A percentile compares a stretch with the other conserved stretches of the same genome.
Evolutionary conservation across 306 rosid species (phyloP).

Genomic region (Herpetospermum pedunculosum): DNA sequence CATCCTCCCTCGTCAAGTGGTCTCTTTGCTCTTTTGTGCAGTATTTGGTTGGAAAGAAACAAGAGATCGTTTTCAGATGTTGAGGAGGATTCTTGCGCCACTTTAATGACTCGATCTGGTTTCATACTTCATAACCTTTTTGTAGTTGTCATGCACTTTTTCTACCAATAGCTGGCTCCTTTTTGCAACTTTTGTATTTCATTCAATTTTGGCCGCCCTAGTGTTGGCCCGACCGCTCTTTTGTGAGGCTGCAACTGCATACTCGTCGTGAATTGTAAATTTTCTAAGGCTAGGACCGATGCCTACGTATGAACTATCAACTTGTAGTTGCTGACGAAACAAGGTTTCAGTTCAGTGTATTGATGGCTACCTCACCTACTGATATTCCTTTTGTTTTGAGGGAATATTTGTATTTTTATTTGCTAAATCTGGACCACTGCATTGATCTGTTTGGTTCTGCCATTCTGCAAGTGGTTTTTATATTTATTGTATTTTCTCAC

Average conservation of each 20-base stretch:
- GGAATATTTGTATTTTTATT: neutral
- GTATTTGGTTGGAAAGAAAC: neutral
- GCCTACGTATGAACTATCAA: neutral
- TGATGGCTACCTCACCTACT: neutral
- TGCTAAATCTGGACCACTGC: constrained; percentile 4
- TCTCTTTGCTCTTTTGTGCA: neutral
- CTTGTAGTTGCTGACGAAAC: neutral
- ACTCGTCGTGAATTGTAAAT: neutral
- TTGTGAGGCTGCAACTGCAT: neutral
- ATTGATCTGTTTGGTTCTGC: neutral
- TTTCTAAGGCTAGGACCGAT: neutral
- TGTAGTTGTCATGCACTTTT: neutral
- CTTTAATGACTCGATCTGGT: neutral
- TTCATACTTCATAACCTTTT: neutral
- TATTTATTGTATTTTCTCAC: neutral
- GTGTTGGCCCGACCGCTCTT: neutral
- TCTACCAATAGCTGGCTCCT: neutral
- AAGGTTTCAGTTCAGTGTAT: neutral
- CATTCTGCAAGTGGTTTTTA: constrained; percentile 3
- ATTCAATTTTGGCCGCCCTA: neutral
- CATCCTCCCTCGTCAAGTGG: neutral
- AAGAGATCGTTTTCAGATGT: neutral
- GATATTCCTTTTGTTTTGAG: neutral
- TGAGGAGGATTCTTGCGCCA: neutral
- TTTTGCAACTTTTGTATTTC: neutral